Evolutionary conservation across 2,329 filamentous ascomycete genomes (phyloP).

Genomic region (Lizonia empirigonia): DNA sequence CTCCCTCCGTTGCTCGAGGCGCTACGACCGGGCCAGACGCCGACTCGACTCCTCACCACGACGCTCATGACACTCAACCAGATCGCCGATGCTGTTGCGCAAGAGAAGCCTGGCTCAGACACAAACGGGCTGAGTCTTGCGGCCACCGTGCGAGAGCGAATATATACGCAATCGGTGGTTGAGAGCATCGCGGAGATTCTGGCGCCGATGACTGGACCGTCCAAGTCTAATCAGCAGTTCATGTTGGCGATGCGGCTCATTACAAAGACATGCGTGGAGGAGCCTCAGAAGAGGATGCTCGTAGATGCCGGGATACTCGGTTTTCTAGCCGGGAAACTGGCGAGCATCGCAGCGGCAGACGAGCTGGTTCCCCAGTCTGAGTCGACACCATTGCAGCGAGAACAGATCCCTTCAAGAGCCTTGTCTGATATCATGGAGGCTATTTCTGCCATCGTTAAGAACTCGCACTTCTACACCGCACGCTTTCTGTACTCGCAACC

Average conservation of each 20-base stretch:
- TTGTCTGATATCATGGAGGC: constrained; percentile 77
- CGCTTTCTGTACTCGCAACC: constrained; percentile 58
- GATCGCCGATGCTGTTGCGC: constrained; percentile 68
- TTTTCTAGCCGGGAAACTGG: constrained; percentile 74
- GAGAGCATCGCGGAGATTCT: constrained; percentile 70
- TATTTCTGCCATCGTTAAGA: constrained; percentile 74
- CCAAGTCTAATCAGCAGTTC: constrained; percentile 66
- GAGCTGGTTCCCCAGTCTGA: constrained; percentile 28
- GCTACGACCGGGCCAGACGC: constrained; percentile 68
- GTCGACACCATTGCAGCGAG: constrained; percentile 19
- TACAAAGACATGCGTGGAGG: constrained; percentile 69
- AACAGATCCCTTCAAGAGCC: constrained; percentile 55
- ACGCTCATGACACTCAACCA: constrained; percentile 76
- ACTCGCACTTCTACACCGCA: constrained; percentile 78
- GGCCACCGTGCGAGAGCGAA: constrained; percentile 36
- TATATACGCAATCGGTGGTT: constrained; percentile 69
- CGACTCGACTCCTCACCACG: constrained; percentile 70
- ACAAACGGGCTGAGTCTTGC: constrained; percentile 53
- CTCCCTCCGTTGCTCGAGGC: constrained; percentile 73
- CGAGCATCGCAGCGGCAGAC: constrained; percentile 39
- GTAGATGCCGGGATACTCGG: constrained; percentile 77
- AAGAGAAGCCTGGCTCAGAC: constrained; percentile 60
- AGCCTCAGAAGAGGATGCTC: constrained; percentile 72
- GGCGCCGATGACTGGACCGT: constrained; percentile 59
- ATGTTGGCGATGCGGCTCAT: constrained; percentile 64